Evolutionary conservation across 2,329 filamentous ascomycete genomes (phyloP), one percentile per base, ranked within the genome.

Genomic region (Cytospora piceae): DNA sequence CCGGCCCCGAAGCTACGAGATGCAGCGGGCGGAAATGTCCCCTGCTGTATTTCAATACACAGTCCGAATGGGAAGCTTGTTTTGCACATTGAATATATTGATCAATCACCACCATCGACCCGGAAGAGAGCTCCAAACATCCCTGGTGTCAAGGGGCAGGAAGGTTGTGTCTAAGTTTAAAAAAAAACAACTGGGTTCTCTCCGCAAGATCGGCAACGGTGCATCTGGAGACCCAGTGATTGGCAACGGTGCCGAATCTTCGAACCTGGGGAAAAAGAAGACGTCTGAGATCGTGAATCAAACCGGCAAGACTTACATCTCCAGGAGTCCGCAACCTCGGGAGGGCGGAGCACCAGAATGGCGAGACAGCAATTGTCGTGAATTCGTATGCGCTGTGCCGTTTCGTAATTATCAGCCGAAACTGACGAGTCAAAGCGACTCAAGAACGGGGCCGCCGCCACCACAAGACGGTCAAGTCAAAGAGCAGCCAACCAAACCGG

Each of bases 221-320:
- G 46, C 46, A 49, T 49, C n/a, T 49, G 46, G 46, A 49, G 46
- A 49, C 22, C 46, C 46, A 49, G n/a, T 49, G 46, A 49, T 49
- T 49, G 46, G n/a, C 46, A 42, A 42, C 39, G 34, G 34, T 42
- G 6, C 39, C 39, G 39, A 9, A 22, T 49, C n/a, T 22, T 6
- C 12, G 22, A 24, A 24, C 46, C 46, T 49, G 42, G 42, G 42
- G 42, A 49, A 49, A 22, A n/a, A n/a, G n/a, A 11, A 24, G 20
- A 49, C n/a, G 17, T 22, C 46, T 4, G 46, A 49, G 46, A 24
- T 12, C n/a, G n/a, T 9, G 22, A 49, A 49, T 11, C 9, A 12
- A 49, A 49, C 46, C 46, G 46, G 46, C 46, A 24, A 24, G 17
- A 7, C 8, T 12, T 49, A 11, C 46, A 49, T 49, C n/a, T 4